Conservation (phyloP, 805 yeast species). For the Priceomyces castillae region DNA sequence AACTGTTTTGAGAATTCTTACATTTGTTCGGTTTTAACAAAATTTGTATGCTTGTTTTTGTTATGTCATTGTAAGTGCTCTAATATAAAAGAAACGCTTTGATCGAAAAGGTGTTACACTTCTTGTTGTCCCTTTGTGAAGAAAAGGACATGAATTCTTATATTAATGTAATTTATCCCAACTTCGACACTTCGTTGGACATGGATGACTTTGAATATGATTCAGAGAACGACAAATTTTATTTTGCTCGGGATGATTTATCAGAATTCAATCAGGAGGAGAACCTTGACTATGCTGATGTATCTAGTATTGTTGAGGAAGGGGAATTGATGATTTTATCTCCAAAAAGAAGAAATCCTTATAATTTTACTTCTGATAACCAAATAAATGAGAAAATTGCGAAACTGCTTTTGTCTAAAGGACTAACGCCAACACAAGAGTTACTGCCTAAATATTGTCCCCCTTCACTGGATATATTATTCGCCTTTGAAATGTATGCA, state of each 20-base stretch:
- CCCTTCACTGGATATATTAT: conserved; percentile 10
- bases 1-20: too few relatives aligned
- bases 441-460: conserved; percentile 14
- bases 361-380: neutral
- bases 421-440: neutral
- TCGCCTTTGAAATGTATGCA: conserved; percentile 1
- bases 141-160: conserved; percentile 1
- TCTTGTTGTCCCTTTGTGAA: neutral
- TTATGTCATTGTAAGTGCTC: neutral
- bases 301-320: neutral
- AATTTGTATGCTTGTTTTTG: conserved; percentile 2
- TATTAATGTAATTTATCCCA: neutral
- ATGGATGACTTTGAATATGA: neutral
- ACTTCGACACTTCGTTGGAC: conserved; percentile 1
- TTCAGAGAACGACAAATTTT: neutral
- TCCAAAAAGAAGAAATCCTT: neutral
- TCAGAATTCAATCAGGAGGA: neutral
- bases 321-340: neutral
- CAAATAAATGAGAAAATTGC: neutral
- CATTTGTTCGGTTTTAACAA: too few relatives aligned
- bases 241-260: neutral
- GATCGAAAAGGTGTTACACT: too few relatives aligned
- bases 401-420: neutral
- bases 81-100: neutral
- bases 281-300: neutral